Evolutionary conservation across 2,329 filamentous ascomycete species (phyloP).

Genomic region (Arthrobotrys sinensis): DNA sequence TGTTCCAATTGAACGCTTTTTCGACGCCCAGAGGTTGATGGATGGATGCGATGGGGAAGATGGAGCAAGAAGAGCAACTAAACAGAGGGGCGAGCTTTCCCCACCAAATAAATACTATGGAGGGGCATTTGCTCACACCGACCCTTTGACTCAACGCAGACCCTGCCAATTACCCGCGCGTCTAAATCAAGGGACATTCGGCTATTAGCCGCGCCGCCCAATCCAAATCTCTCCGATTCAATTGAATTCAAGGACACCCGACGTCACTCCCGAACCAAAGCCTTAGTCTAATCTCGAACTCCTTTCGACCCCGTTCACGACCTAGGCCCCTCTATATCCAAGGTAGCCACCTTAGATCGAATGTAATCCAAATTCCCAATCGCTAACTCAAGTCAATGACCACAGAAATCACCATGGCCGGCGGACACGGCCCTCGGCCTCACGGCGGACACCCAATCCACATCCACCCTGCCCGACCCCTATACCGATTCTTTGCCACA

Average conservation of each 20-base stretch:
- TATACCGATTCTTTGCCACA: constrained; percentile 90
- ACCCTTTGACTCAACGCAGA: constrained; percentile 27
- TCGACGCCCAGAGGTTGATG: not conserved
- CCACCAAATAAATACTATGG: constrained; percentile 39
- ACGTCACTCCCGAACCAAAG: constrained; percentile 10
- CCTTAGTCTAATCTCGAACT: not conserved
- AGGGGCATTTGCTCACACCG: constrained; percentile 43
- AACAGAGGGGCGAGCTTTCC: constrained; percentile 28
- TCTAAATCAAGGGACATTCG: not conserved
- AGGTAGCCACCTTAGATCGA: not conserved
- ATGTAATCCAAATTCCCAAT: not conserved
- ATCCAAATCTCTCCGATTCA: constrained; percentile 4
- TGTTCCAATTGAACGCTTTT: not conserved
- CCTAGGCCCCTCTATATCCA: not conserved
- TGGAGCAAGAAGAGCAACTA: constrained; percentile 14
- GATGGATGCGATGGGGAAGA: not conserved
- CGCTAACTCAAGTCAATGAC: not conserved
- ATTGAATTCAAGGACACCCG: not conserved
- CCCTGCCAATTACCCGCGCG: constrained; percentile 24
- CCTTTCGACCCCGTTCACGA: not conserved
- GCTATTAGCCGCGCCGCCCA: constrained; percentile 23
- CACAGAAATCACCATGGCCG: constrained; percentile 47
- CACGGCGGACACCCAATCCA: constrained; percentile 70
- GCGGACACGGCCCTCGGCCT: constrained; percentile 33
- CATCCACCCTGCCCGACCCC: constrained; percentile 75